Conservation (phyloP, 345 rosid genomes). For the Sonneratia alba region DNA sequence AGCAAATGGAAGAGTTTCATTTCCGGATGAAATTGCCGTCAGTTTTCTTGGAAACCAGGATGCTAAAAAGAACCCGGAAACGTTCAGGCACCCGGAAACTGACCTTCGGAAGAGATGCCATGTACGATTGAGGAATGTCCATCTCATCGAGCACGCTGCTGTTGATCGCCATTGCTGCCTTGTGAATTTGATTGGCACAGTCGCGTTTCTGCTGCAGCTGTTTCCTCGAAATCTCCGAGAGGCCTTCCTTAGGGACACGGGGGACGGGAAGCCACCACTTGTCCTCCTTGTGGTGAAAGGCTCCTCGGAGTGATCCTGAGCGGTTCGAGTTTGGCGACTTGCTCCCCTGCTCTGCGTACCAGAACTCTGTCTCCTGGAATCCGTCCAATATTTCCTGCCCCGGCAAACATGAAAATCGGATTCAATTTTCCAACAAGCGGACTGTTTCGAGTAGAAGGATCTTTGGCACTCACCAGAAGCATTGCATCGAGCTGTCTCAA, state of each 20-base stretch:
- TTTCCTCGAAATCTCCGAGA: constrained; percentile 35
- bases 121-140: constrained; percentile 46
- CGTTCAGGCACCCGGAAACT: background rate
- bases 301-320: constrained; percentile 11
- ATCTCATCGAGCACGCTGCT: constrained; percentile 41
- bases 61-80: background rate
- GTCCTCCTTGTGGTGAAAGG: constrained; percentile 26
- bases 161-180: constrained; percentile 57
- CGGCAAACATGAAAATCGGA: no score
- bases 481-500: constrained; percentile 48
- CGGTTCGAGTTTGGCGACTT: constrained; percentile 4
- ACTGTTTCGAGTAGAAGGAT: no score
- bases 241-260: constrained; percentile 30
- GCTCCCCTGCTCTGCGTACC: constrained; percentile 42
- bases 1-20: background rate
- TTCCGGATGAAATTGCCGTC: no score
- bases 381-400: constrained; percentile 32
- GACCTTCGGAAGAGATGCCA: constrained; percentile 51
- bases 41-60: no score
- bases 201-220: constrained; percentile 41
- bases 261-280: constrained; percentile 68
- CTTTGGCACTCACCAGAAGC: constrained; percentile 21
- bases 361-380: constrained; percentile 34
- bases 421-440: no score
- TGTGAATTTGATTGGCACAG: constrained; percentile 40